phyloP scores from a whole-genome alignment of 2,329 filamentous ascomycete genomes.

The Lasiodiplodia citricola region DNA sequence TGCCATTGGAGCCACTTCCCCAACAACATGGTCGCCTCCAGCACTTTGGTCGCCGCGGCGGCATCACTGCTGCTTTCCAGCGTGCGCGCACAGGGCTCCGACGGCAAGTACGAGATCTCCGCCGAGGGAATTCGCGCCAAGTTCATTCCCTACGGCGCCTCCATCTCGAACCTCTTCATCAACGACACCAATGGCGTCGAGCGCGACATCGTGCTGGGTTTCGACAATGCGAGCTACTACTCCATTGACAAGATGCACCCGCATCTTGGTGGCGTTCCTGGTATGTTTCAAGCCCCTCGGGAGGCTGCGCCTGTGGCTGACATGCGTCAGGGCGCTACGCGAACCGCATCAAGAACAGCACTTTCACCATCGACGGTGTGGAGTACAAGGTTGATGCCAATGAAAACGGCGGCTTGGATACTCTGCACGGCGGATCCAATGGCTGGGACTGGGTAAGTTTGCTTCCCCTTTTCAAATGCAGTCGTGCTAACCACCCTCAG shows the following conservation, averaged over 20 bases:
- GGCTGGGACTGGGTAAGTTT: constrained; percentile 70
- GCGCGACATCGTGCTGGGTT: constrained; percentile 75
- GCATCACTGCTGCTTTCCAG: background rate
- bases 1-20: background rate
- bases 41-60: constrained; percentile 3
- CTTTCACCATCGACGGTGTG: constrained; percentile 69
- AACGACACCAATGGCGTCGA: constrained; percentile 70
- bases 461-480: background rate
- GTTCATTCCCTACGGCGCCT: constrained; percentile 78
- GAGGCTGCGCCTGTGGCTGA: background rate
- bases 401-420: constrained; percentile 61
- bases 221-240: constrained; percentile 78
- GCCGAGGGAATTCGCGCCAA: constrained; percentile 69
- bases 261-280: constrained; percentile 75
- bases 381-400: constrained; percentile 67
- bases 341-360: constrained; percentile 80
- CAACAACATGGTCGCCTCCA: constrained; percentile 5
- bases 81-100: constrained; percentile 33
- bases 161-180: constrained; percentile 73
- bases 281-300: constrained; percentile 39
- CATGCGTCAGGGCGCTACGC: constrained; percentile 64
- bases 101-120: constrained; percentile 72
- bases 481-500: constrained; percentile 35
- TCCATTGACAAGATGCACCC: constrained; percentile 67
- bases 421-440: constrained; percentile 71